Conservation (phyloP, 176 grass and related monocot species). For the Elymus sibiricus region DNA sequence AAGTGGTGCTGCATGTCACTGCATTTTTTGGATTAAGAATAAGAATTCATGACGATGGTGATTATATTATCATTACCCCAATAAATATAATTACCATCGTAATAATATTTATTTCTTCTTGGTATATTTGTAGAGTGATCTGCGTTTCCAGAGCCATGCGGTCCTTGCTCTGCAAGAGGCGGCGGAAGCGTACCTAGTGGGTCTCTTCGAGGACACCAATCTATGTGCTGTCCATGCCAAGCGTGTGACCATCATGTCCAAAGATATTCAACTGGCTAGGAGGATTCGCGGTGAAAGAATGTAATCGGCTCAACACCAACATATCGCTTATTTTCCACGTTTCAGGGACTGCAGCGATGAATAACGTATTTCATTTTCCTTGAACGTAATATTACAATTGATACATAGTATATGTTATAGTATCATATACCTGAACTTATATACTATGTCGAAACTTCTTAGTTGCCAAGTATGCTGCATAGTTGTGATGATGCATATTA, state of each 20-base stretch:
- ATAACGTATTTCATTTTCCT: not conserved
- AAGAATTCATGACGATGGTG: not conserved
- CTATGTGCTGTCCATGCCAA: not conserved
- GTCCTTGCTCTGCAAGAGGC: not conserved
- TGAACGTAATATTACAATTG: not conserved
- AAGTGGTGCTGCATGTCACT: not conserved
- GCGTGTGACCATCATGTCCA: not conserved
- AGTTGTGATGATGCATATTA: not conserved
- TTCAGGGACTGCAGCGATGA: not conserved
- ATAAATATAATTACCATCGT: not conserved
- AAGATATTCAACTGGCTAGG: not conserved
- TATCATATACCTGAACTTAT: not conserved
- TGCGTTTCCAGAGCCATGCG: not conserved
- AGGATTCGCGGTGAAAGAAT: not conserved
- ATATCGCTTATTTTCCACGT: not conserved
- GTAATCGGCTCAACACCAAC: not conserved
- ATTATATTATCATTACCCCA: no score
- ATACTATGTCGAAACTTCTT: not conserved
- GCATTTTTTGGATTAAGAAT: not conserved
- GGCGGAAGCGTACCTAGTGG: not conserved
- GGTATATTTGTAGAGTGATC: not conserved
- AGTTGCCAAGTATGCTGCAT: not conserved
- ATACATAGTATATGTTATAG: not conserved
- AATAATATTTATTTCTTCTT: not conserved
- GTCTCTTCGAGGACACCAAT: not conserved